phyloP scores from a whole-genome alignment of 1,284 basidiomycete genomes.

The Moesziomyces sp. region DNA sequence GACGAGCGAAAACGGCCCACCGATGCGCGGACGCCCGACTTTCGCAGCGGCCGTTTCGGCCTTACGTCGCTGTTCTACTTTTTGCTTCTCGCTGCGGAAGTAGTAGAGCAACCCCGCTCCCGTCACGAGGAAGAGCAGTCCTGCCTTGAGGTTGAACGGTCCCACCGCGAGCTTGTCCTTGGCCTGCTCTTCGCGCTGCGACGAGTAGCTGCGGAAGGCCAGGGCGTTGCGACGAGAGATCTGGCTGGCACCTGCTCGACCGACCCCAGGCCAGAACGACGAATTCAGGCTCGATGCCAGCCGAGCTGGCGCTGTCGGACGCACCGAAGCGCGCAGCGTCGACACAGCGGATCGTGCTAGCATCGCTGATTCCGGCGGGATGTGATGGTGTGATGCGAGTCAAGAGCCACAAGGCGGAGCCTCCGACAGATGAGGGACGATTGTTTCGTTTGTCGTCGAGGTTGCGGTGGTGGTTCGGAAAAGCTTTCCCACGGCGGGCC shows the following conservation, averaged over 20 bases:
- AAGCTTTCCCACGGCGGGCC: neutral
- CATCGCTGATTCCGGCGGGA: neutral
- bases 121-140: conserved; percentile 82
- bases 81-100: conserved; percentile 85
- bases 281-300: neutral
- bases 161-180: conserved; percentile 48
- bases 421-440: neutral
- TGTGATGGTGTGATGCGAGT: neutral
- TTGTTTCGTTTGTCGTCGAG: neutral
- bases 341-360: neutral
- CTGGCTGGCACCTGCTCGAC: neutral
- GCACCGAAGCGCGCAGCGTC: neutral
- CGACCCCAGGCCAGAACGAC: conserved; percentile 4
- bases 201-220: conserved; percentile 9
- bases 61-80: conserved; percentile 44
- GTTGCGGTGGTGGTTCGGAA: conserved; percentile 1
- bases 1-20: conserved; percentile 79
- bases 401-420: neutral
- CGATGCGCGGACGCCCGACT: conserved; percentile 79
- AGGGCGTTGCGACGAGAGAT: neutral
- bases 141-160: conserved; percentile 87
- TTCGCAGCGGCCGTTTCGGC: conserved; percentile 59
- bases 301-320: neutral
- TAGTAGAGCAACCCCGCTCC: conserved; percentile 86
- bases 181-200: conserved; percentile 38